A percentile compares a stretch with the other conserved stretches of the same genome.
Evolutionary conservation across 805 yeast genomes (phyloP).

Genomic region (Saccharomycopsis amapae): DNA sequence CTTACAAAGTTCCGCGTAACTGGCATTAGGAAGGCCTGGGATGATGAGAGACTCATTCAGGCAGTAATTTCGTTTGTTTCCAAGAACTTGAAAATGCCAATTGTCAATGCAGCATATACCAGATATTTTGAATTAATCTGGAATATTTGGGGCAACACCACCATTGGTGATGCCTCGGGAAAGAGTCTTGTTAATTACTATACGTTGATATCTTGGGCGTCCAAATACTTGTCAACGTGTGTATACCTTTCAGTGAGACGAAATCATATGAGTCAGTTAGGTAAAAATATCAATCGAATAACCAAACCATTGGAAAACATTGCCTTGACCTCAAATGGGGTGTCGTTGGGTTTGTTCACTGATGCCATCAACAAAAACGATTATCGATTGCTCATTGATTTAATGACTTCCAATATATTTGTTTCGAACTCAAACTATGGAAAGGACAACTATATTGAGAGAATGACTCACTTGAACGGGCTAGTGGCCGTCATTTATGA

Average conservation of each 20-base stretch:
- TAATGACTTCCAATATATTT: constrained; percentile 13
- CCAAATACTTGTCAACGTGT: constrained; percentile 5
- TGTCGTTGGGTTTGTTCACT: constrained; percentile 2
- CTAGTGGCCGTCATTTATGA: constrained; percentile 18
- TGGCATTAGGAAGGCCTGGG: constrained; percentile 1
- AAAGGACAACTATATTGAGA: constrained; percentile 7
- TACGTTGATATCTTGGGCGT: constrained; percentile 17
- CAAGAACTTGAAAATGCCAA: constrained; percentile 12
- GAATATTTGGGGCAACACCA: constrained; percentile 13
- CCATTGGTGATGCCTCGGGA: constrained; percentile 3
- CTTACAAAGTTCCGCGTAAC: too few relatives aligned
- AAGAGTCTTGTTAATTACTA: constrained; percentile 6
- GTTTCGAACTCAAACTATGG: constrained; percentile 5
- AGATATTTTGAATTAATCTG: constrained; percentile 4
- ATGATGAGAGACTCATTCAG: neutral
- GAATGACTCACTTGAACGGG: constrained; percentile 15
- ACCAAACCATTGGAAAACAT: constrained; percentile 8
- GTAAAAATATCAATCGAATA: neutral
- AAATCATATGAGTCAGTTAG: constrained; percentile 3
- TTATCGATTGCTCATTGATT: constrained; percentile 9
- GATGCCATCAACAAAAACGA: constrained; percentile 5
- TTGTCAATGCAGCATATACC: constrained; percentile 3
- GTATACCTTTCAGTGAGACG: neutral
- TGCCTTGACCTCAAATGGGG: constrained; percentile 3
- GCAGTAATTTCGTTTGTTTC: constrained; percentile 6